phyloP scores from a whole-genome alignment of 73 alveolate genomes.

The Tetrahymena elliotti region DNA sequence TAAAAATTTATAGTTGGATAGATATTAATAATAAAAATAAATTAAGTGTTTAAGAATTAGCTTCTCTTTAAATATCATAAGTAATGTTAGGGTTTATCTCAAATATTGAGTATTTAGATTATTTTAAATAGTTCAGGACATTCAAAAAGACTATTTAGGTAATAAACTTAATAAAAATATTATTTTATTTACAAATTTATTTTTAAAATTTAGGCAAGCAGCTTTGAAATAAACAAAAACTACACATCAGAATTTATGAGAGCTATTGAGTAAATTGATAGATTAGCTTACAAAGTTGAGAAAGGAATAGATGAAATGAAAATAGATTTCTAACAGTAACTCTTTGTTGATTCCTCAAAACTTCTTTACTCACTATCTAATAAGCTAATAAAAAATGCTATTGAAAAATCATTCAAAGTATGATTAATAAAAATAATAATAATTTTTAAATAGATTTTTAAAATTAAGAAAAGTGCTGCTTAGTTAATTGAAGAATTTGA shows the following conservation, averaged over 20 bases:
- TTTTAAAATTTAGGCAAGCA: neutral
- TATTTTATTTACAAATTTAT: too few relatives aligned
- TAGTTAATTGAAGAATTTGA: neutral
- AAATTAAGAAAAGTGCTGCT: neutral
- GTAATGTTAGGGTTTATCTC: neutral
- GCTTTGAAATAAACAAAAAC: neutral
- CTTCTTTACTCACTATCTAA: neutral
- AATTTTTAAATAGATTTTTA: neutral
- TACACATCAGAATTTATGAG: neutral
- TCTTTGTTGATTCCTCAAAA: neutral
- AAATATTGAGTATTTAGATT: neutral
- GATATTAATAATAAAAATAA: neutral
- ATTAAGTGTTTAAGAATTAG: neutral
- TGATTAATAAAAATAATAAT: neutral
- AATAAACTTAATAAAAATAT: neutral
- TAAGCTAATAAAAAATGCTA: neutral
- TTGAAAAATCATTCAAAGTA: neutral
- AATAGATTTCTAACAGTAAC: neutral
- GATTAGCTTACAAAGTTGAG: neutral
- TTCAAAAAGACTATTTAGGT: neutral
- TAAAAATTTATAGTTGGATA: neutral
- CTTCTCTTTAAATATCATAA: neutral
- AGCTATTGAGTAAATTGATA: neutral
- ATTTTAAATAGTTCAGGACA: neutral
- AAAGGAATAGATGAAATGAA: neutral